A percentile compares a stretch with the other conserved stretches of the same genome.
These are phyloP conservation scores for Albatrellus sp. DNA, from an alignment of 1,284 basidiomycete genomes.

Conservation along the genomic window DNA sequence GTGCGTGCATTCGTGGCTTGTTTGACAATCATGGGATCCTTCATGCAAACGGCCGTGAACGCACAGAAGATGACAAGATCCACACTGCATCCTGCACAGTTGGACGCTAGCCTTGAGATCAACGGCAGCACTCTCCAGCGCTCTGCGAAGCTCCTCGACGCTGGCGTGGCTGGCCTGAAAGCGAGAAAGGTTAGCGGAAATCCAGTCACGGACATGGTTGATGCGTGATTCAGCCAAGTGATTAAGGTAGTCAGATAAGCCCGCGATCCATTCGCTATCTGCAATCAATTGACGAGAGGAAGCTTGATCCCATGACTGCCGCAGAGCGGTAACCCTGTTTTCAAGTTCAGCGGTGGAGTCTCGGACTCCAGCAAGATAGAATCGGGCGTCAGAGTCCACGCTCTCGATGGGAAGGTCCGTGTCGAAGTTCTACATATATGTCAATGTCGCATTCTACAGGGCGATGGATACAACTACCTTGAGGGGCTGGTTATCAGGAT, in stretches of 20 bases:
- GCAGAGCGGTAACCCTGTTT: constrained; percentile 23
- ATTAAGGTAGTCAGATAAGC: constrained; percentile 25
- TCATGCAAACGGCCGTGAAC: constrained; percentile 31
- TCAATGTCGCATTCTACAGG: background rate
- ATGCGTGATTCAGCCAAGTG: constrained; percentile 27
- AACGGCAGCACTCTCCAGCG: constrained; percentile 27
- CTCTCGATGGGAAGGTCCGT: constrained; percentile 24
- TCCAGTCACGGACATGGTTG: constrained; percentile 35
- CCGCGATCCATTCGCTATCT: constrained; percentile 29
- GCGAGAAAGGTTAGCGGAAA: constrained; percentile 31
- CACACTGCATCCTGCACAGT: constrained; percentile 35
- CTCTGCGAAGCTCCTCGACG: constrained; percentile 32
- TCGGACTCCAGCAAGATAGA: constrained; percentile 21
- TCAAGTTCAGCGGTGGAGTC: background rate
- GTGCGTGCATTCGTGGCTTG: constrained; percentile 31
- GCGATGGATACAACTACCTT: constrained; percentile 24
- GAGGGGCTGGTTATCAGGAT: constrained; percentile 32
- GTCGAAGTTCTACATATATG: constrained; percentile 32
- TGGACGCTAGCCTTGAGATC: constrained; percentile 33
- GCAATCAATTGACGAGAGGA: background rate
- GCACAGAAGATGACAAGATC: constrained; percentile 34
- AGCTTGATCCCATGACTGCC: constrained; percentile 18
- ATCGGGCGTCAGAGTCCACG: constrained; percentile 12
- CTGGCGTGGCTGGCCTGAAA: constrained; percentile 32
- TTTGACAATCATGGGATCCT: constrained; percentile 33